phyloP scores from a whole-genome alignment of 2,329 filamentous ascomycete genomes.

The Fusarium sp. region DNA sequence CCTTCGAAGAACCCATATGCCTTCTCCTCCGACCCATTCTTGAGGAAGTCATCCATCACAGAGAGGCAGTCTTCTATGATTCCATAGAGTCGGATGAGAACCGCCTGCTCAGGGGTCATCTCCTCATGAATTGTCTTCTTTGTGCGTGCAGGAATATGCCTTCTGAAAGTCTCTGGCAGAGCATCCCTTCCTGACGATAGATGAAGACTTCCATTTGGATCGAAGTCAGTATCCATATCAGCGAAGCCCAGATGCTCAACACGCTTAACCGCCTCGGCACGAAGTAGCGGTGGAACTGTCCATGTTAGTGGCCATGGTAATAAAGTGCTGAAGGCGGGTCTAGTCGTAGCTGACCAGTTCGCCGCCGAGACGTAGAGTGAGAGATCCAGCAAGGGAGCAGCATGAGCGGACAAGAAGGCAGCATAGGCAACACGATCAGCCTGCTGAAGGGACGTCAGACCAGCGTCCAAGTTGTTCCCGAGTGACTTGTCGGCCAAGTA shows the following conservation, averaged over 20 bases:
- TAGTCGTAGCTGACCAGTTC: conserved; percentile 83
- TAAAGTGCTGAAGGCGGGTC: conserved; percentile 82
- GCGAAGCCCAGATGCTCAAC: conserved; percentile 78
- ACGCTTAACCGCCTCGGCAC: conserved; percentile 75
- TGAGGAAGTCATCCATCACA: conserved; percentile 72
- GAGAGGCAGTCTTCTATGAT: conserved; percentile 78
- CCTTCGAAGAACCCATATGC: conserved; percentile 51
- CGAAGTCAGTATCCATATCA: conserved; percentile 72
- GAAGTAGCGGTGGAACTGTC: conserved; percentile 80
- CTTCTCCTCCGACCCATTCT: conserved; percentile 37
- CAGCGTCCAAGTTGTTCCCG: conserved; percentile 55
- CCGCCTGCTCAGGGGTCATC: conserved; percentile 77
- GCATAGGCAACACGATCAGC: conserved; percentile 67
- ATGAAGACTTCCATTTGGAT: conserved; percentile 54
- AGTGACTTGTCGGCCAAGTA: conserved; percentile 62
- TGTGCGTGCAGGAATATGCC: conserved; percentile 55
- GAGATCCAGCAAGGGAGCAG: conserved; percentile 83
- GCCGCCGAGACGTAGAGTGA: conserved; percentile 90
- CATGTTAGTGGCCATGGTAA: conserved; percentile 91
- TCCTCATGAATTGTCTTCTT: conserved; percentile 71
- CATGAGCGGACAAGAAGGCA: conserved; percentile 79
- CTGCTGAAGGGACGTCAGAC: conserved; percentile 54
- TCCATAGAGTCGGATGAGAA: conserved; percentile 80
- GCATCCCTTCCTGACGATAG: conserved; percentile 54
- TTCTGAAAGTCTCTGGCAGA: conserved; percentile 56